Evolutionary conservation across 768 basidiomycete genomes (phyloP).

Genomic region (Pluteus cervinus): DNA sequence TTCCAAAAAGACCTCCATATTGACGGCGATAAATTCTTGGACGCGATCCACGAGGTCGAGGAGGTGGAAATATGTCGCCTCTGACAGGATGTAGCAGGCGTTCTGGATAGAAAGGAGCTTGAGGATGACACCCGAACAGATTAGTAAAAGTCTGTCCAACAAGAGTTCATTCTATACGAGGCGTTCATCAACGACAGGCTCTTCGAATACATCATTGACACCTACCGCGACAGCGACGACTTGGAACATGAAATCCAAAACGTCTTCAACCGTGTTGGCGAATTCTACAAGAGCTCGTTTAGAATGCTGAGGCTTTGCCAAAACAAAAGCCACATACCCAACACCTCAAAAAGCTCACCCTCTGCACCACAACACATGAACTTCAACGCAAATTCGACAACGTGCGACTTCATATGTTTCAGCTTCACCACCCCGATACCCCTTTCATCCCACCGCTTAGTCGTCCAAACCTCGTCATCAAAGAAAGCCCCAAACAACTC

Average conservation of each 20-base stretch:
- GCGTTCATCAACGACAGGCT: background rate
- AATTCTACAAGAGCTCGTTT: conserved; percentile 39
- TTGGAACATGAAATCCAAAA: conserved; percentile 82
- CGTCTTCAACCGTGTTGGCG: conserved; percentile 57
- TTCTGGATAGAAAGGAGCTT: conserved; percentile 66
- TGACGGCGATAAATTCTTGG: conserved; percentile 74
- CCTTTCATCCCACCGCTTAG: conserved; percentile 41
- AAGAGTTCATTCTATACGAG: conserved; percentile 75
- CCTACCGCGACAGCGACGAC: conserved; percentile 81
- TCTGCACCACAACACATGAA: conserved; percentile 74
- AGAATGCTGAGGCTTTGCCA: conserved; percentile 1
- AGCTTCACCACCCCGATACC: conserved; percentile 64
- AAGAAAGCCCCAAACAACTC: conserved; percentile 83
- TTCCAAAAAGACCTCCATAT: conserved; percentile 86
- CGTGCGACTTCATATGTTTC: conserved; percentile 64
- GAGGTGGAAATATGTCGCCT: conserved; percentile 77
- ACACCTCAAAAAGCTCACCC: conserved; percentile 60
- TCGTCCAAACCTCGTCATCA: conserved; percentile 77
- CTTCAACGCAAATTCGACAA: conserved; percentile 69
- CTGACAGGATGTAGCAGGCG: conserved; percentile 71
- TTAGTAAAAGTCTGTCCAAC: conserved; percentile 74
- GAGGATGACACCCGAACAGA: conserved; percentile 77
- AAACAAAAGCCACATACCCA: conserved; percentile 41
- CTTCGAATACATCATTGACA: conserved; percentile 7
- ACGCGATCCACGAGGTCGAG: conserved; percentile 60